Evolutionary conservation across 169 alveolate genomes (phyloP), one percentile per base, ranked within the genome.

Genomic region (Babesia sp.): DNA sequence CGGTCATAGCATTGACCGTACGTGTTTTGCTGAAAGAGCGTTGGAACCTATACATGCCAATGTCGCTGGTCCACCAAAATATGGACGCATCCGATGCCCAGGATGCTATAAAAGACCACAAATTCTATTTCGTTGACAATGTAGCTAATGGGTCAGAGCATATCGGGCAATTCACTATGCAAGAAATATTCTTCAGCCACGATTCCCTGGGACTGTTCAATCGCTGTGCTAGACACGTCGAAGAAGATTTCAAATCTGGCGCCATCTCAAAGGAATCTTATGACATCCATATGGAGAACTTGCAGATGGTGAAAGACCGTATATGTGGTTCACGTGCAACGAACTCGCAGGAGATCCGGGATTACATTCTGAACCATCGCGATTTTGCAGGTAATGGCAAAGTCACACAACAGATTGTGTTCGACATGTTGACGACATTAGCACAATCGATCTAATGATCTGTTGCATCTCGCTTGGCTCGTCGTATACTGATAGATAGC

Each of bases 21-120:
- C 73, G 77, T 76, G 89, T 92, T 54, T 64, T 95, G 42, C 51
- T 92, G 61, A 71, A 82, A 56, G 88, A 89, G 57, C 82, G 86
- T n/a, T 67, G 93, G 57, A 94, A 95, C 73, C 93, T 97, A 69
- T 87, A 93, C 51, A 93, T 97, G 57, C 99, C 98, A 11, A 93
- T 97, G 71, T 76, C 98, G 0, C 50, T 88, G 71, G 93, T 93
- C 24, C 98, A 97, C 87, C 95, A 90, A 44, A 97, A 97, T 71
- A 87, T 92, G 86, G 90, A 91, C 69, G 89, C 94, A 64, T 94
- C 97, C 0, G 91, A 88, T 37, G 31, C 66, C 22, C 90, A 60
- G 54, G 94, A 94, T 79, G 97, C 98, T 0, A 83, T 93, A 22
- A 71, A 78, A 20, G 79, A 77, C 16, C 85, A 93, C 76, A 92